These are phyloP conservation scores for Delonix regia DNA, from an alignment of 306 rosid species.

Conservation along the genomic window DNA sequence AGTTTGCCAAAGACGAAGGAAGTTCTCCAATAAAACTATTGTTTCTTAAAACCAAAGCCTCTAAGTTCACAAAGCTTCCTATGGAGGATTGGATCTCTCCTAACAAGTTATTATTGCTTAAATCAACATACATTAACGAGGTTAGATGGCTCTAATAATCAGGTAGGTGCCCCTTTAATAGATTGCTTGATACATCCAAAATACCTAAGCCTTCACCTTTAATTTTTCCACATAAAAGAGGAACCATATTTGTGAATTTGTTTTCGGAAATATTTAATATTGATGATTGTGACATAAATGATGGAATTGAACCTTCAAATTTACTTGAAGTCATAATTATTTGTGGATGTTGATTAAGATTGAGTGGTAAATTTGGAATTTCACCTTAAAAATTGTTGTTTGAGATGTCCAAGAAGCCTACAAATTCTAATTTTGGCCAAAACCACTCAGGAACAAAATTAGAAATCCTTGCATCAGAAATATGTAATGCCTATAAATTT, in stretches of 20 bases:
- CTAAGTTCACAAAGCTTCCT: not conserved
- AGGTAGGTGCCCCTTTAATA: not conserved
- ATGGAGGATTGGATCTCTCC: not conserved
- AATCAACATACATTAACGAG: not conserved
- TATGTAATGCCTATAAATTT: no score
- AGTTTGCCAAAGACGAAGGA: not conserved
- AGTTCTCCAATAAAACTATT: not conserved
- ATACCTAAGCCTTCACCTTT: not conserved
- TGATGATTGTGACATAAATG: not conserved
- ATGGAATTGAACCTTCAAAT: not conserved
- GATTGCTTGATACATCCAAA: not conserved
- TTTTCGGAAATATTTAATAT: not conserved
- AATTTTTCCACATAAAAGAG: not conserved
- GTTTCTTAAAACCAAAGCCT: not conserved
- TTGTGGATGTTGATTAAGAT: fast-evolving
- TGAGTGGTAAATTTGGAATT: not conserved
- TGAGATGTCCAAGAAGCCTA: not conserved
- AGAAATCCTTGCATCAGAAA: no score
- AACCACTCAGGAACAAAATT: no score
- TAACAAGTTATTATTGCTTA: not conserved
- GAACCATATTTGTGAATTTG: not conserved
- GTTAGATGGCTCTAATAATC: not conserved
- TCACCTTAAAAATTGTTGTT: not conserved
- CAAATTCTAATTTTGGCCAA: not conserved
- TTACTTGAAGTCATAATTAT: not conserved